A percentile compares a stretch with the other conserved stretches of the same genome.
Evolutionary conservation across 2,329 filamentous ascomycete genomes (phyloP).

Genomic region (Trichocomaceae sp.): DNA sequence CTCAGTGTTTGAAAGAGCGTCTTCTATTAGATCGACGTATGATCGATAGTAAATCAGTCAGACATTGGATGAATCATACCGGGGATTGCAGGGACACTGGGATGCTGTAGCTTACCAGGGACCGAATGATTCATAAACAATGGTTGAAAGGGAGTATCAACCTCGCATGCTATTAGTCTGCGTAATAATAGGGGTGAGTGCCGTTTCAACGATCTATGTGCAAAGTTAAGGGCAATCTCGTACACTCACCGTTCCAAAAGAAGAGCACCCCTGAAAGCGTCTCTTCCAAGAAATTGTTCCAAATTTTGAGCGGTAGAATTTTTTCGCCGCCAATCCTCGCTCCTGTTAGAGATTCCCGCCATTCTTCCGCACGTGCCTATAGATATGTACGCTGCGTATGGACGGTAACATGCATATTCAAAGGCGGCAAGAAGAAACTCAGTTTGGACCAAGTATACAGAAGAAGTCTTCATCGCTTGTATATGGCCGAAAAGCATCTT

Average conservation of each 20-base stretch:
- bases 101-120: background rate
- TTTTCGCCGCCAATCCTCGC: background rate
- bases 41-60: background rate
- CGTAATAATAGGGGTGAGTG: background rate
- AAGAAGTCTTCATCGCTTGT: background rate
- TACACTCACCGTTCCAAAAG: background rate
- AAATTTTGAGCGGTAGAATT: background rate
- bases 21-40: background rate
- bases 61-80: background rate
- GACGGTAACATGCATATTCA: slow-evolving; percentile 1
- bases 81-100: no score
- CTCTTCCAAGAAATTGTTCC: background rate
- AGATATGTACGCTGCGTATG: background rate
- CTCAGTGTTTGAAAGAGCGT: background rate
- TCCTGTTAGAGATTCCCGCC: background rate
- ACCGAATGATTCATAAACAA: background rate
- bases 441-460: background rate
- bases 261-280: background rate
- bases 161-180: background rate
- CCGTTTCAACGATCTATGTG: background rate
- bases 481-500: background rate
- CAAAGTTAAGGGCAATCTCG: background rate
- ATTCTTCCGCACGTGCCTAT: background rate
- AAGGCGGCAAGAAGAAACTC: background rate
- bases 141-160: background rate